Evolutionary conservation across 352 stramenopile genomes (phyloP).

Genomic region (Nothophytophthora sp.): DNA sequence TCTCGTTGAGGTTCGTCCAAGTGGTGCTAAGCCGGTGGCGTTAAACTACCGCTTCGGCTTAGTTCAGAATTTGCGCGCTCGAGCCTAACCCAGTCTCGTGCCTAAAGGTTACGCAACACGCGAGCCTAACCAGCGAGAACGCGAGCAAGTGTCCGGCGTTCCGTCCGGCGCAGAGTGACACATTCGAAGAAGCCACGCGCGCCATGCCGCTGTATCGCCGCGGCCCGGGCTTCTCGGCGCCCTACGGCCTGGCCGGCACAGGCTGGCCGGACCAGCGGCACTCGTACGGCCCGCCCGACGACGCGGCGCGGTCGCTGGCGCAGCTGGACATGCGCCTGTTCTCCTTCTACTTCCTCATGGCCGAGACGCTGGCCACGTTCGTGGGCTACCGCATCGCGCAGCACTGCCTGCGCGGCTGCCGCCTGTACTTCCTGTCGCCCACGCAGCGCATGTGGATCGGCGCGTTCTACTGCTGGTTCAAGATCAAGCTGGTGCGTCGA

Average conservation of each 20-base stretch:
- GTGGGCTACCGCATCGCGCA: slow-evolving; percentile 81
- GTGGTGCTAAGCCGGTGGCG: no score
- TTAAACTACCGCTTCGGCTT: no score
- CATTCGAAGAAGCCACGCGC: no score
- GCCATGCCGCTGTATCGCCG: slow-evolving; percentile 62
- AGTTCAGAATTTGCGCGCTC: no score
- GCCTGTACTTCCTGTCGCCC: slow-evolving; percentile 62
- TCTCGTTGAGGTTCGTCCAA: no score
- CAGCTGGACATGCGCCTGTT: slow-evolving; percentile 75
- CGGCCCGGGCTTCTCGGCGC: slow-evolving; percentile 50
- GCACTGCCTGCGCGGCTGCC: slow-evolving; percentile 73
- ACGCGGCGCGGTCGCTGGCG: slow-evolving; percentile 34
- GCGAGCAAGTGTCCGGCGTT: no score
- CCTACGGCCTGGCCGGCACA: slow-evolving; percentile 27
- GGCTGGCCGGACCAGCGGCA: slow-evolving; percentile 44
- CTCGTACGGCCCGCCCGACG: slow-evolving; percentile 51
- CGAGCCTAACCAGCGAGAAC: no score
- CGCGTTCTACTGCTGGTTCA: slow-evolving; percentile 71
- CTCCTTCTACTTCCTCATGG: slow-evolving; percentile 76
- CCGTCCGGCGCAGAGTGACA: no score
- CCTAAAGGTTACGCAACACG: no score
- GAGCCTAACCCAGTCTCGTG: no score
- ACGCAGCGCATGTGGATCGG: slow-evolving; percentile 68
- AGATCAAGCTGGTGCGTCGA: slow-evolving; percentile 69
- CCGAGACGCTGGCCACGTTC: slow-evolving; percentile 75